Percentiles rank a stretch among this genome's conserved stretches.
Evolutionary conservation across 140 eudicot genomes (phyloP).

Genomic region (Bidens hawaiensis): DNA sequence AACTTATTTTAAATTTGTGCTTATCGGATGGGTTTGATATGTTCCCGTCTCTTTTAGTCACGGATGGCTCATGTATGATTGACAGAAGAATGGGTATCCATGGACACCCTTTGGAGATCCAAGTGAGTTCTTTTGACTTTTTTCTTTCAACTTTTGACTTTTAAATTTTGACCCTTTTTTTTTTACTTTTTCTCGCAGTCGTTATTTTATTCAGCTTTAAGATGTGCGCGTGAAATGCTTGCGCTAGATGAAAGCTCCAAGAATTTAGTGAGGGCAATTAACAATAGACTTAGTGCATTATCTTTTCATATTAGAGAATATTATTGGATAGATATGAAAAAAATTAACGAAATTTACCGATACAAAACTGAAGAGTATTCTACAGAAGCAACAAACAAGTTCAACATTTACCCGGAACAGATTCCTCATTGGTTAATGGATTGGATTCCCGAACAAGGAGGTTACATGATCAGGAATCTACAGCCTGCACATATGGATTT

Average conservation of each 20-base stretch:
- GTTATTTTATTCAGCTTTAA: constrained; percentile 81
- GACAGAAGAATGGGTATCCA: constrained; percentile 98
- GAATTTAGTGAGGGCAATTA: constrained; percentile 68
- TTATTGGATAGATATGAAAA: constrained; percentile 85
- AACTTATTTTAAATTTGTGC: constrained; percentile 73
- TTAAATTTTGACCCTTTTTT: not conserved
- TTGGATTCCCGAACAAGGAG: constrained; percentile 96
- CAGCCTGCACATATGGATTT: constrained; percentile 99
- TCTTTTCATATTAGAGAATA: constrained; percentile 93
- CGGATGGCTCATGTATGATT: constrained; percentile 99
- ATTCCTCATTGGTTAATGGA: constrained; percentile 89
- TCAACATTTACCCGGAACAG: constrained; percentile 96
- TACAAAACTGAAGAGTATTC: constrained; percentile 97
- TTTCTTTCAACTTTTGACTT: not conserved
- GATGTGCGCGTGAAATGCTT: constrained; percentile 96
- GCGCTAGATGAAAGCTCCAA: constrained; percentile 73
- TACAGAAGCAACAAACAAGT: constrained; percentile 83
- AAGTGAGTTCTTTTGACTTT: constrained; percentile 38
- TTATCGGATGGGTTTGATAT: constrained; percentile 94
- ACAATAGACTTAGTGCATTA: constrained; percentile 85
- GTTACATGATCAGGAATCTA: constrained; percentile 85
- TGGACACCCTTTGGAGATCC: constrained; percentile 95
- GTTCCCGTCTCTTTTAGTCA: constrained; percentile 92
- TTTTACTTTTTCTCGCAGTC: constrained; percentile 47
- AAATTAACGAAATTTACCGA: constrained; percentile 88